Conservation (phyloP, 139 green algal species). For the Chlorella ohadii region DNA sequence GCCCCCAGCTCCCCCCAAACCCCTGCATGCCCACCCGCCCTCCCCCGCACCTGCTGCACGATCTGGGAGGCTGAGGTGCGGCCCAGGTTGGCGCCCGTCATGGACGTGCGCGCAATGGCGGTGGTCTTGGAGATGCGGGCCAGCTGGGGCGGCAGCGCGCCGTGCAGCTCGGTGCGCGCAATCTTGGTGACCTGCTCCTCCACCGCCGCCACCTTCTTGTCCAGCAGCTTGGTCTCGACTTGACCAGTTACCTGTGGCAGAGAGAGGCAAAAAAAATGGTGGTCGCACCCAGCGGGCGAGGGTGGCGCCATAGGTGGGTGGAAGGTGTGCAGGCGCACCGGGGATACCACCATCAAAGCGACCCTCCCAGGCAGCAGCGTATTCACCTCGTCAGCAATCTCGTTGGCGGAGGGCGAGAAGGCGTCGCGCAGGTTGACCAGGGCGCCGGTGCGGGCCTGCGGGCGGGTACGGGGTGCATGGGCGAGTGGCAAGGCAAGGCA, state of each 20-base stretch:
- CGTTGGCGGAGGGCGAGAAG: conserved; percentile 30
- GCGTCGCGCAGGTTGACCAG: conserved; percentile 70
- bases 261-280: too few relatives aligned
- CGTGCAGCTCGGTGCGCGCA: conserved; percentile 5
- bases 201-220: conserved; percentile 57
- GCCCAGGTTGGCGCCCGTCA: conserved; percentile 18
- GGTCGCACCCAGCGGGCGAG: too few relatives aligned
- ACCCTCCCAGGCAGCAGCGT: too few relatives aligned
- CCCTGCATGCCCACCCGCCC: too few relatives aligned
- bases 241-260: background rate
- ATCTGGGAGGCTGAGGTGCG: conserved; percentile 22
- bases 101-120: conserved; percentile 23
- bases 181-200: conserved; percentile 33
- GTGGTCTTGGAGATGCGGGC: conserved; percentile 34
- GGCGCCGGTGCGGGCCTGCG: conserved; percentile 54
- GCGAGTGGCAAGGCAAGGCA: too few relatives aligned
- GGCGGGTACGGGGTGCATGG: background rate
- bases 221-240: conserved; percentile 75
- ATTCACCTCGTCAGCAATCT: conserved; percentile 34
- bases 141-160: conserved; percentile 29
- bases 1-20: too few relatives aligned
- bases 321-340: too few relatives aligned
- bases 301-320: too few relatives aligned
- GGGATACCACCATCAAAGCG: too few relatives aligned
- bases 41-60: conserved; percentile 24